Conservation (phyloP, 2,329 filamentous ascomycete species). For the Cytospora chrysosperma region DNA sequence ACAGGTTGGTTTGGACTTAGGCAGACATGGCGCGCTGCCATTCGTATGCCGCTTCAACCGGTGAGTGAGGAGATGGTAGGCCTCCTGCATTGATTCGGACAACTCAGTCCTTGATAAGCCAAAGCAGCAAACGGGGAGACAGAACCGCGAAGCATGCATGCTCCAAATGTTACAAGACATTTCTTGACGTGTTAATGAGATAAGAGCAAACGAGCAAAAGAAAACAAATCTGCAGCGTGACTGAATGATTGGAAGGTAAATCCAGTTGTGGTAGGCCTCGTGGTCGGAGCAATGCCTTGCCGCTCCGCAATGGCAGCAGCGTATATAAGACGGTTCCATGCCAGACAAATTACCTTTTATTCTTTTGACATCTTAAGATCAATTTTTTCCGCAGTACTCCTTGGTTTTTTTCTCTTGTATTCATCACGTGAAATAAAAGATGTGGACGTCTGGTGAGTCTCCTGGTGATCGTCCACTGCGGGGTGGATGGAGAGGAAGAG, state of each 20-base stretch:
- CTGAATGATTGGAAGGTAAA: not conserved
- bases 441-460: not conserved
- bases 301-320: not conserved
- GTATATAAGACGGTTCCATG: not conserved
- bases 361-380: not conserved
- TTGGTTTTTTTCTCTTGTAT: not conserved
- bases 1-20: not conserved
- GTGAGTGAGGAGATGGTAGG: slow-evolving; percentile 6
- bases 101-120: slow-evolving; percentile 22
- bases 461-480: not conserved
- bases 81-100: slow-evolving; percentile 25
- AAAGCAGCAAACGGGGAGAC: not conserved
- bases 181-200: not conserved
- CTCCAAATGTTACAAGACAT: not conserved
- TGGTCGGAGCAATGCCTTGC: not conserved
- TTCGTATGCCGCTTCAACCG: not conserved
- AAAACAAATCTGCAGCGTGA: no score
- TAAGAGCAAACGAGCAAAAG: not conserved
- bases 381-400: not conserved
- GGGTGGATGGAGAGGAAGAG: not conserved
- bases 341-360: not conserved
- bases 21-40: not conserved
- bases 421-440: not conserved
- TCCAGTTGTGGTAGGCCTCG: not conserved
- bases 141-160: not conserved